Conservation (phyloP, 75 land plant species). For the Chamaecyparis obtusa region DNA sequence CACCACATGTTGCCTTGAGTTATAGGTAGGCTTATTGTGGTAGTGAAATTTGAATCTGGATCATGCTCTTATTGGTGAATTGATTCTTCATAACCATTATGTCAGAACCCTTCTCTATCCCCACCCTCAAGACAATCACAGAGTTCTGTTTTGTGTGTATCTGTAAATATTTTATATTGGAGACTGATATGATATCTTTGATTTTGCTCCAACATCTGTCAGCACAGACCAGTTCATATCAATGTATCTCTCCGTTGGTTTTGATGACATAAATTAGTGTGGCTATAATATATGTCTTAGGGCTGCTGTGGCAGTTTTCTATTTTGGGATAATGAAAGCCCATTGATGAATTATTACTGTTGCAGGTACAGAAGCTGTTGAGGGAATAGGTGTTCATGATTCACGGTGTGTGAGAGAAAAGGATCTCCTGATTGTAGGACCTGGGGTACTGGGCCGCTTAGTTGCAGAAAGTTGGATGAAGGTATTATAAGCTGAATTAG, state of each 20-base stretch:
- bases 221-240: not conserved
- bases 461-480: constrained; percentile 74
- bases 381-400: constrained; percentile 17
- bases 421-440: constrained; percentile 82
- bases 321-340: not conserved
- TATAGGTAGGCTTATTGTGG: not conserved
- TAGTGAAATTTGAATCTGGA: not conserved
- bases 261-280: not conserved
- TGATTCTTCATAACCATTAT: not conserved
- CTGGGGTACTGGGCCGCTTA: constrained; percentile 86
- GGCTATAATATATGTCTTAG: not conserved
- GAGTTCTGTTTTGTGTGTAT: not conserved
- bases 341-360: not conserved
- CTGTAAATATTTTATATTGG: not conserved
- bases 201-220: not conserved
- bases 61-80: not conserved
- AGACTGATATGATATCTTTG: not conserved
- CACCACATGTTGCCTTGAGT: not conserved
- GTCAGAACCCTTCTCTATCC: not conserved
- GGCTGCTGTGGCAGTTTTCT: not conserved
- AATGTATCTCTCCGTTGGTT: not conserved
- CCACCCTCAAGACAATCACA: not conserved
- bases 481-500: constrained; percentile 26
- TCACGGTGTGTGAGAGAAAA: constrained; percentile 26
- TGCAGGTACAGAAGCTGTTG: constrained; percentile 13